phyloP scores from a whole-genome alignment of 2,329 filamentous ascomycete genomes.

The Microcyclospora tardicrescens region DNA sequence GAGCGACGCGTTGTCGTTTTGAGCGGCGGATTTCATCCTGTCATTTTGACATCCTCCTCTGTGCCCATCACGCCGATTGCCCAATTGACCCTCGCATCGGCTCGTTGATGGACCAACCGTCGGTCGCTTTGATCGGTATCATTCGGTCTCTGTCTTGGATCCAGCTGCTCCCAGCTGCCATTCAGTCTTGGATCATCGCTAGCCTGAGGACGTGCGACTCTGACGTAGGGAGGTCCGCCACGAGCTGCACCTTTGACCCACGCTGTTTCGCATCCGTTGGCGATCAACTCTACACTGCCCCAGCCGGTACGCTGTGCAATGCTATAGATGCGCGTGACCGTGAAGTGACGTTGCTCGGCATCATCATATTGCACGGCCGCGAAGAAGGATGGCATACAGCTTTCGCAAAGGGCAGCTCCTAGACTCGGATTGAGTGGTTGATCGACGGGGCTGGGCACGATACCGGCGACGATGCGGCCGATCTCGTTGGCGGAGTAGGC shows the following conservation, averaged over 20 bases:
- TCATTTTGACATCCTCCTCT: constrained; percentile 52
- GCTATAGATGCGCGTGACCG: constrained; percentile 58
- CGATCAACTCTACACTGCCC: constrained; percentile 71
- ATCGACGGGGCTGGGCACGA: constrained; percentile 36
- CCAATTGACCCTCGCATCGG: constrained; percentile 54
- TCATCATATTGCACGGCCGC: constrained; percentile 69
- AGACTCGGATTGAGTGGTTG: constrained; percentile 60
- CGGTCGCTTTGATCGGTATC: constrained; percentile 28
- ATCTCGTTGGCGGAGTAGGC: constrained; percentile 58
- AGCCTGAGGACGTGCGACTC: background rate
- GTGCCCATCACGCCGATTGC: constrained; percentile 66
- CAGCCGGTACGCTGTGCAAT: constrained; percentile 74
- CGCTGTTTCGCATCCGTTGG: constrained; percentile 66
- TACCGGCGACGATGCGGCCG: constrained; percentile 66
- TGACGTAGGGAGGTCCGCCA: constrained; percentile 63
- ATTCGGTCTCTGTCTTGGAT: constrained; percentile 15
- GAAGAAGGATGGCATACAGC: constrained; percentile 72
- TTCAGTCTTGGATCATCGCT: constrained; percentile 4
- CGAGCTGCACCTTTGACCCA: constrained; percentile 67
- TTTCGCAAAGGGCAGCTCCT: constrained; percentile 71
- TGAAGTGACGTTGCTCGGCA: constrained; percentile 61
- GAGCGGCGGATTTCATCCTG: no score
- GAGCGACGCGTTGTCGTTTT: no score
- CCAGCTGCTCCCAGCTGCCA: constrained; percentile 20
- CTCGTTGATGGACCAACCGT: constrained; percentile 48